Base-by-base conservation (phyloP, 1,284 basidiomycete species). In the Vanrija humicola region DNA sequence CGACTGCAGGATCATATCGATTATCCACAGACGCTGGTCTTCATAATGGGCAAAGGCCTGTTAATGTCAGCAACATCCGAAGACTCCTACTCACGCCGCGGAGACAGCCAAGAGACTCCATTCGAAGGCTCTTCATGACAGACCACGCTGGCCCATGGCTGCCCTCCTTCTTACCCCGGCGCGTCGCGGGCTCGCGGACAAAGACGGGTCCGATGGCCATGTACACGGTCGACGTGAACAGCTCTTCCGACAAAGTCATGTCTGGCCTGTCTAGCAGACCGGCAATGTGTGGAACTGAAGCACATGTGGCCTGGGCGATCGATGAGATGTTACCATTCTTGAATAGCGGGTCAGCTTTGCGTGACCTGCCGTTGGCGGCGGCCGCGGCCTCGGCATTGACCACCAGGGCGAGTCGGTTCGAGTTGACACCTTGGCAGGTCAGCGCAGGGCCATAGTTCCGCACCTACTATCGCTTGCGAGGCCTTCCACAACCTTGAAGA, bases 171-270 rank as follows among this genome's bases (percentile, higher is more conserved):
- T 48, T 64, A 23, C 43, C 73, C 72, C 51, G 84, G 82, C 28
- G 74, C 70, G 38, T 12, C 3, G 46, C 74, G 12, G 79, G 78
- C 40, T 91, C 88, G 18, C 83, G 84, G 6, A 92, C 85, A 65
- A 98, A 97, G 75, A 97, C 92, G 0, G 95, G 93, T 1, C 87
- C 88, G 58, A 97, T 88, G 1, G 90, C 85, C 50, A 96, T 86
- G 73, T 94, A 97, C 4, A 96, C 89, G 0, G 87, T 86, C 64
- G 89, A 86, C 52, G 96, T 95, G 65, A 96, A 86, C 62, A 94
- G 87, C 0, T 84, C 76, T 58, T 96, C 93, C 2, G 88, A 88
- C 84, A 95, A 89, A 6, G 86, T 81, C 19, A 82, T 63, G 44
- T 88, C 83, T 1, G 67, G 59, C 9, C 72, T 66, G 25, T 62